These are phyloP conservation scores for Phalaenopsis hybrid DNA, from an alignment of 116 monocot species.

Conservation along the genomic window DNA sequence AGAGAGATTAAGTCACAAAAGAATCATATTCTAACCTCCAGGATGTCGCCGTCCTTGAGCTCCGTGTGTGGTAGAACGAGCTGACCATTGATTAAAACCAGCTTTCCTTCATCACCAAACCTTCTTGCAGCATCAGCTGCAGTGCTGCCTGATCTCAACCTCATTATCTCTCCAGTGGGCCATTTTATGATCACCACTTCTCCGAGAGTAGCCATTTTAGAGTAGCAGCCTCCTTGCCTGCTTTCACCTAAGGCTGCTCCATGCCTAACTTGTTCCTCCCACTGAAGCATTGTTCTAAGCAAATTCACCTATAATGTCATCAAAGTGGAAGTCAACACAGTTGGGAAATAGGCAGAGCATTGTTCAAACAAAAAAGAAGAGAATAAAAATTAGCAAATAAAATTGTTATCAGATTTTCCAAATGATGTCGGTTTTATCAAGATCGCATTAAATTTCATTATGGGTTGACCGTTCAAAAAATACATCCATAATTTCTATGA, in stretches of 20 bases:
- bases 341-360: too few relatives aligned
- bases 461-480: too few relatives aligned
- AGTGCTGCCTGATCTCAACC: conserved; percentile 77
- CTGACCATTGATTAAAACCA: conserved; percentile 76
- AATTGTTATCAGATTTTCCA: too few relatives aligned
- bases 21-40: conserved; percentile 64
- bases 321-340: too few relatives aligned
- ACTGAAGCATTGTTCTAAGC: conserved; percentile 90
- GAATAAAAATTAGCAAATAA: too few relatives aligned
- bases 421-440: too few relatives aligned
- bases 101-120: conserved; percentile 69
- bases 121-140: conserved; percentile 77
- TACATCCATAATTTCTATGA: too few relatives aligned
- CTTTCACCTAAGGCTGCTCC: conserved; percentile 8
- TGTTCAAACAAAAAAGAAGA: too few relatives aligned
- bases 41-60: conserved; percentile 92
- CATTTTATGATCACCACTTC: conserved; percentile 80
- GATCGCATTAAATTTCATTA: too few relatives aligned
- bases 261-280: conserved; percentile 76
- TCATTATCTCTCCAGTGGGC: conserved; percentile 79
- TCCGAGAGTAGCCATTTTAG: conserved; percentile 10
- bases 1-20: too few relatives aligned
- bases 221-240: neutral
- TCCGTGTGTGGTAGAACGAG: conserved; percentile 65
- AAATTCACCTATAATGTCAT: conserved; percentile 48